phyloP scores from a whole-genome alignment of 73 alveolate genomes.

The Blepharisma japonicum region DNA sequence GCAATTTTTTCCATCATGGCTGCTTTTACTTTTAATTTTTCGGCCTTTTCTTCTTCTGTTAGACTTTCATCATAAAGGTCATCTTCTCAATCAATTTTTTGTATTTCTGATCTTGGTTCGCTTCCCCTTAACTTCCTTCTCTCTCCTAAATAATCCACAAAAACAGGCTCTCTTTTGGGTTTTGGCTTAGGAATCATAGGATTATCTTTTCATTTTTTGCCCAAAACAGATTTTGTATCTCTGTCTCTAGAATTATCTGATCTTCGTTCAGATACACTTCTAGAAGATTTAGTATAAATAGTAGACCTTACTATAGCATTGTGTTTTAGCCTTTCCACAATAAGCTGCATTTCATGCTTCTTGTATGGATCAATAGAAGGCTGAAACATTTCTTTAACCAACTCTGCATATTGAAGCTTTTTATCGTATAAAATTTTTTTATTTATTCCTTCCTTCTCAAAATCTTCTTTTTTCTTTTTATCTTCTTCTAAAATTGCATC shows the following conservation, averaged over 20 bases:
- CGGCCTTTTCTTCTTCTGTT: not conserved
- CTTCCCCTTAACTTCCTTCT: not conserved
- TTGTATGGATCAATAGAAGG: not conserved
- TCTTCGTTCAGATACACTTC: not conserved
- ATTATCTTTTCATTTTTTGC: constrained; percentile 10
- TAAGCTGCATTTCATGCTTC: constrained; percentile 20
- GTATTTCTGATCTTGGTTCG: not conserved
- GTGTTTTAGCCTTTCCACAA: constrained; percentile 23
- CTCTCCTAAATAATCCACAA: constrained; percentile 24
- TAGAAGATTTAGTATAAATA: too few species aligned
- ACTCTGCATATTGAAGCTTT: not conserved
- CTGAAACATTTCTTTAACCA: constrained; percentile 23
- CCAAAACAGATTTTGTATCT: not conserved
- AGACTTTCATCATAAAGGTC: not conserved
- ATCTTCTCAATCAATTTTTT: not conserved
- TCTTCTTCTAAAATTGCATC: constrained; percentile 26
- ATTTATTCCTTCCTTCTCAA: not conserved
- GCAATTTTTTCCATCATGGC: not conserved
- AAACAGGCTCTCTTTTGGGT: not conserved
- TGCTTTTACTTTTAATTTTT: not conserved
- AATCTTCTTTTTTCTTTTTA: constrained; percentile 18
- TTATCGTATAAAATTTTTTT: not conserved
- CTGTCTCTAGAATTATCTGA: not conserved
- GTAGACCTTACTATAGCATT: constrained; percentile 2
- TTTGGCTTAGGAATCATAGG: not conserved